Evolutionary conservation across 257 asterid genomes (phyloP), one percentile per base, ranked within the genome.

Genomic region (Nemophila menziesii): DNA sequence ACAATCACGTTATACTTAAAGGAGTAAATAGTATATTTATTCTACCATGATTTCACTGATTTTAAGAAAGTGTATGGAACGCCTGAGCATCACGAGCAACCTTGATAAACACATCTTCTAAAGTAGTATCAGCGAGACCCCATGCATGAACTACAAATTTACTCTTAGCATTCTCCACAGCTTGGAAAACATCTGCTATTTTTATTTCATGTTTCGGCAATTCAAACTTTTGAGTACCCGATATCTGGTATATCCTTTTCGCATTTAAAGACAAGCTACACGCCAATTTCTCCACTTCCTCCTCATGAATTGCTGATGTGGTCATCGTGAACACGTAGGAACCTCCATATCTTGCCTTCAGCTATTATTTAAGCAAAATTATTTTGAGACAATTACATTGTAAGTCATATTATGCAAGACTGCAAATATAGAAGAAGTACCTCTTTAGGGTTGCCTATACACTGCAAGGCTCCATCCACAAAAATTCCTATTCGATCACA

Each of bases 381-480:
- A 46, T 41, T 29, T 17, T 24, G 37, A 24, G 8, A 14, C 8
- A 10, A 41, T 38, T 33, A 39, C 7, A 42, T 13, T 20, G 18
- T 34, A 34, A 51, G 18, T 14, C 26, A n/a, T n/a, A n/a, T n/a
- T n/a, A n/a, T n/a, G n/a, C n/a, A n/a, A n/a, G n/a, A n/a, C n/a
- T n/a, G n/a, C n/a, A n/a, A n/a, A n/a, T 9, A 39, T 15, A 15
- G 1, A 17, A 2, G 10, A 16, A 11, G 36, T 74, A 90, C 98
- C 96, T 90, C 89, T 75, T 79, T 85, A 15, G 98, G 89, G 43
- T 90, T 79, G 51, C 98, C 98, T 52, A 90, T 54, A 51, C 98
- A 90, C 60, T 90, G 94, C 70, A 90, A 68, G 69, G 77, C 75
- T 23, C 96, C 98, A 49, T 90, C 96, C 16, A 85, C 98, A 36